Evolutionary conservation across 768 basidiomycete species (phyloP).

Genomic region (Lactarius hengduanensis): DNA sequence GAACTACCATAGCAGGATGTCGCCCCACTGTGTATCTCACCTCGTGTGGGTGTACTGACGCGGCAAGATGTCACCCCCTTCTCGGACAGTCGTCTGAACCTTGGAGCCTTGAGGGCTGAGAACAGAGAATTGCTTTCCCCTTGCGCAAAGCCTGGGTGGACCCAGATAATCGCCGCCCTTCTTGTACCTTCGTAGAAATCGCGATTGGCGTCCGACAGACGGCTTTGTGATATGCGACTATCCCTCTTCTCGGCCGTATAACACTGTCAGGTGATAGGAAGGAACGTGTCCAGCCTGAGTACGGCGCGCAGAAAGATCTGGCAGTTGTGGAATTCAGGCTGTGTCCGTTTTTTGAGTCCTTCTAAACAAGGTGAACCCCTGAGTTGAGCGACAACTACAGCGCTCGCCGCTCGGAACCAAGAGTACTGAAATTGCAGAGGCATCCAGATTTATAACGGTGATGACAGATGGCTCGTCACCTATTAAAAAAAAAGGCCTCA

Average conservation of each 20-base stretch:
- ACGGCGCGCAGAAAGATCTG: neutral
- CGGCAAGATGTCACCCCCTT: neutral
- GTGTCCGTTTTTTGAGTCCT: neutral
- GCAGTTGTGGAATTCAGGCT: neutral
- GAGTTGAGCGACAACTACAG: neutral
- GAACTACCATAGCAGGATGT: neutral
- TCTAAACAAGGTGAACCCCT: neutral
- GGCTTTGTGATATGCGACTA: neutral
- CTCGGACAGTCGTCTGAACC: neutral
- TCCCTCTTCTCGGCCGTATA: neutral
- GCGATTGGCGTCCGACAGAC: neutral
- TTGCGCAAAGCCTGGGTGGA: neutral
- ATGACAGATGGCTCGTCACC: neutral
- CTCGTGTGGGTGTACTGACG: neutral
- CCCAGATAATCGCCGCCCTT: neutral
- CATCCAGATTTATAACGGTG: neutral
- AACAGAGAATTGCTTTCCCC: neutral
- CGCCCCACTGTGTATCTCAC: neutral
- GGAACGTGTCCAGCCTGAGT: neutral
- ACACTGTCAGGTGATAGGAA: neutral
- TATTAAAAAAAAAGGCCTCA: neutral
- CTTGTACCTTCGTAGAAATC: neutral
- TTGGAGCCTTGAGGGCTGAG: neutral
- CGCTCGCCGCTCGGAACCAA: neutral
- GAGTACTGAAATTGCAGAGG: neutral